phyloP scores from a whole-genome alignment of 2,329 filamentous ascomycete genomes.

The Fusarium chuoi region DNA sequence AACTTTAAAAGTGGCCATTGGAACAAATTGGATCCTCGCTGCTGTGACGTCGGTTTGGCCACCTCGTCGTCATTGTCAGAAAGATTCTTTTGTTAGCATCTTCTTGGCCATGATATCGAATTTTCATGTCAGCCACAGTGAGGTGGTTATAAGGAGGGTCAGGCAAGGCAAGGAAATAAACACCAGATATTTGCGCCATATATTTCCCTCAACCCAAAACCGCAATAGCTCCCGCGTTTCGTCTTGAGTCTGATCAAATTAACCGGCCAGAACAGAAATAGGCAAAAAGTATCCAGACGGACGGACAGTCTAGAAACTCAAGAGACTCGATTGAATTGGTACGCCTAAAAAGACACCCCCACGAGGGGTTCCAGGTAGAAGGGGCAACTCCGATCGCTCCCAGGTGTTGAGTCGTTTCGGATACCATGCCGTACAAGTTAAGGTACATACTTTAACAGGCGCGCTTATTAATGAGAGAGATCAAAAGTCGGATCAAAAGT shows the following conservation, averaged over 20 bases:
- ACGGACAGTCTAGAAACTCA: background rate
- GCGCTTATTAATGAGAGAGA: constrained; percentile 18
- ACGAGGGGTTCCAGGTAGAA: constrained; percentile 29
- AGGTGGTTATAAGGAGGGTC: background rate
- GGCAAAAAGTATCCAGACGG: constrained; percentile 19
- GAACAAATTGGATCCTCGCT: constrained; percentile 17
- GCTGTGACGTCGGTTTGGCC: constrained; percentile 40
- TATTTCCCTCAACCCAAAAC: constrained; percentile 34
- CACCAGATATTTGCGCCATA: constrained; percentile 10
- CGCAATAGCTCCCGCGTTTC: constrained; percentile 9
- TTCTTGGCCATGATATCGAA: constrained; percentile 8
- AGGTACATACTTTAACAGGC: constrained; percentile 11
- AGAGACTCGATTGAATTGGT: constrained; percentile 29
- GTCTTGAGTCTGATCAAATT: constrained; percentile 26
- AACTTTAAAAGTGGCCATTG: background rate
- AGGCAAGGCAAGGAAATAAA: background rate
- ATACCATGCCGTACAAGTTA: constrained; percentile 22
- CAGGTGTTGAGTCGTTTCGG: constrained; percentile 27
- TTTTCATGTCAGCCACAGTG: constrained; percentile 2
- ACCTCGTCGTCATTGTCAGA: constrained; percentile 26
- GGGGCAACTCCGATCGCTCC: constrained; percentile 31
- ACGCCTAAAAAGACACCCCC: constrained; percentile 26
- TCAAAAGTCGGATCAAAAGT: background rate
- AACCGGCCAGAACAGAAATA: constrained; percentile 29
- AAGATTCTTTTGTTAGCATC: background rate